Conservation (phyloP, 2,329 filamentous ascomycete genomes). For the Paecilomyces sp. region DNA sequence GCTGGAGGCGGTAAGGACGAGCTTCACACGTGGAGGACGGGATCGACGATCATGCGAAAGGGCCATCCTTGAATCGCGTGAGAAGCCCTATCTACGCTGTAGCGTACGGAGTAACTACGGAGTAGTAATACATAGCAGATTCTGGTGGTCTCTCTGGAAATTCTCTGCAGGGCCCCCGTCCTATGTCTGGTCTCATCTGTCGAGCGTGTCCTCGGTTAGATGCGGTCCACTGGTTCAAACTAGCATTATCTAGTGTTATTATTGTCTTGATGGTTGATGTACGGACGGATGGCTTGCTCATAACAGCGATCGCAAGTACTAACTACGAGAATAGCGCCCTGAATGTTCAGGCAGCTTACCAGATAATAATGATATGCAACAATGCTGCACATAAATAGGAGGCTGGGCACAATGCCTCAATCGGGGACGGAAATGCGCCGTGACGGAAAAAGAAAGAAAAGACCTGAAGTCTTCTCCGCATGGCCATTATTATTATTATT, state of each 20-base stretch:
- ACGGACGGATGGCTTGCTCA: too few relatives aligned
- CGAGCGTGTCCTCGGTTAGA: neutral
- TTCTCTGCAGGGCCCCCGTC: neutral
- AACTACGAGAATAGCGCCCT: too few relatives aligned
- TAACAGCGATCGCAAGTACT: too few relatives aligned
- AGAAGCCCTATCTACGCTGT: neutral
- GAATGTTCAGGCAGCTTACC: too few relatives aligned
- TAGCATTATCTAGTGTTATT: too few relatives aligned
- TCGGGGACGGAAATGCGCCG: neutral
- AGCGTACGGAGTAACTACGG: neutral
- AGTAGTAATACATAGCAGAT: too few relatives aligned
- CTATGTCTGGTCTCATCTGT: neutral
- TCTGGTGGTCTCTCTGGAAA: neutral
- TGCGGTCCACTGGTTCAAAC: neutral
- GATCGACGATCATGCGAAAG: neutral
- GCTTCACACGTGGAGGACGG: neutral
- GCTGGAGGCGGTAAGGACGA: neutral
- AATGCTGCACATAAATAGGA: neutral
- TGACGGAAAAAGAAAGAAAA: neutral
- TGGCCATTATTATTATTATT: neutral
- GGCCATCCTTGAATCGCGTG: neutral
- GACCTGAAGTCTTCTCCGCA: neutral
- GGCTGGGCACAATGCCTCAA: neutral
- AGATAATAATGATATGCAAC: too few relatives aligned
- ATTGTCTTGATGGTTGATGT: too few relatives aligned